Percentiles rank a stretch among this genome's conserved stretches.
Evolutionary conservation across 306 rosid species (phyloP).

Genomic region (Pterocarpus santalinus): DNA sequence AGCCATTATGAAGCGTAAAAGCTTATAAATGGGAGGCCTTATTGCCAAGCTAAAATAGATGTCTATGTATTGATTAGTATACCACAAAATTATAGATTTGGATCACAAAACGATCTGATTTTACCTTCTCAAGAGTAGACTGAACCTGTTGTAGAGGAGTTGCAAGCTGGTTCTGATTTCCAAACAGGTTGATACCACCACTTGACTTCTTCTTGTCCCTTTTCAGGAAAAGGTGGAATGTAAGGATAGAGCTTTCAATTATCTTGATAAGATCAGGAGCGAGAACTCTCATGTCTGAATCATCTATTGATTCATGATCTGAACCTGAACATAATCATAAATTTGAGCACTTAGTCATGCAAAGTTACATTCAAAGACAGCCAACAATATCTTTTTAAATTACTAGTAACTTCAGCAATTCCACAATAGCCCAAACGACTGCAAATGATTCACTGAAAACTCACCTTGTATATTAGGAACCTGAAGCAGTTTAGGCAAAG

Average conservation of each 20-base stretch:
- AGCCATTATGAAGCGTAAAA: not conserved
- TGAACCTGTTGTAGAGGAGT: constrained; percentile 84
- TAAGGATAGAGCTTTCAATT: constrained; percentile 78
- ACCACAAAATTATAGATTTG: constrained; percentile 10
- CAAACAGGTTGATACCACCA: constrained; percentile 62
- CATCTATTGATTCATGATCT: constrained; percentile 63
- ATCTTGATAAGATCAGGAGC: constrained; percentile 80
- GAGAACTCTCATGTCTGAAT: constrained; percentile 63
- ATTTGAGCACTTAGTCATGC: constrained; percentile 27
- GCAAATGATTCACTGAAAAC: constrained; percentile 2
- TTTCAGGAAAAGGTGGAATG: constrained; percentile 81
- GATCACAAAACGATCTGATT: constrained; percentile 2
- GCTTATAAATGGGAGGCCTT: not conserved
- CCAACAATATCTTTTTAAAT: not conserved
- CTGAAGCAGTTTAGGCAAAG: constrained; percentile 80
- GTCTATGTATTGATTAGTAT: not conserved
- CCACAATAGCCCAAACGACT: constrained; percentile 12
- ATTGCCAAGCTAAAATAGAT: not conserved
- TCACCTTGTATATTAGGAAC: constrained; percentile 87
- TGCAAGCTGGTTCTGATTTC: constrained; percentile 74
- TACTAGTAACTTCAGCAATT: not conserved
- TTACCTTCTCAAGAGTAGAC: constrained; percentile 84
- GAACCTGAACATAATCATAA: constrained; percentile 66
- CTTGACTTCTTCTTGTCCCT: constrained; percentile 79
- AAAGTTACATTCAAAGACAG: constrained; percentile 14